These are phyloP conservation scores for Ophiosphaerella narmari DNA, from an alignment of 2,329 filamentous ascomycete genomes.

Conservation along the genomic window DNA sequence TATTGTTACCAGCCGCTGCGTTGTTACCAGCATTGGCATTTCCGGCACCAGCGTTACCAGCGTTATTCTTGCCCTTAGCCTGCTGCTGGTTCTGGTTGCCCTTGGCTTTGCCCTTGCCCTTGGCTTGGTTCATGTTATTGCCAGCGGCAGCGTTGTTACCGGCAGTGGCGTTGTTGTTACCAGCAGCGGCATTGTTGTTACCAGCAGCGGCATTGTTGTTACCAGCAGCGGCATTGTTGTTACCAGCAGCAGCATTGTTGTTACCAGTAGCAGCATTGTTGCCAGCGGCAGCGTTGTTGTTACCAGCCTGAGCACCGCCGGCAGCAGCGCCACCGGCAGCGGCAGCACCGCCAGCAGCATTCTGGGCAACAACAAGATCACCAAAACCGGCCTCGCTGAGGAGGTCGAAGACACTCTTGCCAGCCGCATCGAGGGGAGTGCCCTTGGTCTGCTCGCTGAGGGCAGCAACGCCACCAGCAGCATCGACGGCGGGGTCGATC, in stretches of 20 bases:
- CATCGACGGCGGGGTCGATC: slow-evolving; percentile 67
- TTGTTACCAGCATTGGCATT: slow-evolving; percentile 1
- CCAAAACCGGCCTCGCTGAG: slow-evolving; percentile 65
- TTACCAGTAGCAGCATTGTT: slow-evolving; percentile 14
- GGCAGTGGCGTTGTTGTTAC: background rate
- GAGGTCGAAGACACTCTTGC: slow-evolving; percentile 69
- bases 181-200: slow-evolving; percentile 12
- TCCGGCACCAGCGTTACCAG: background rate
- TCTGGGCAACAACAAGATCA: slow-evolving; percentile 59
- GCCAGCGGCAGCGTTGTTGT: background rate
- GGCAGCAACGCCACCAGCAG: slow-evolving; percentile 63
- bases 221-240: slow-evolving; percentile 10
- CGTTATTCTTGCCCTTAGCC: background rate
- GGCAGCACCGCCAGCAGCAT: slow-evolving; percentile 41
- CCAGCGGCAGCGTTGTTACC: slow-evolving; percentile 3
- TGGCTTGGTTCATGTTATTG: background rate
- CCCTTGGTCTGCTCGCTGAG: slow-evolving; percentile 59
- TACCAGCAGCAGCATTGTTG: slow-evolving; percentile 14
- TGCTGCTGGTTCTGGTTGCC: slow-evolving; percentile 18
- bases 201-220: slow-evolving; percentile 10
- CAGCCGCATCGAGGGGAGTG: slow-evolving; percentile 62
- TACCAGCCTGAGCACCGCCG: slow-evolving; percentile 2
- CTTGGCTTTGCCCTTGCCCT: slow-evolving; percentile 5
- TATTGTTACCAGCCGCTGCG: slow-evolving; percentile 2
- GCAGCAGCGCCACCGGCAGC: slow-evolving; percentile 29